phyloP scores from a whole-genome alignment of 805 yeast species.

The Candida oleophila region DNA sequence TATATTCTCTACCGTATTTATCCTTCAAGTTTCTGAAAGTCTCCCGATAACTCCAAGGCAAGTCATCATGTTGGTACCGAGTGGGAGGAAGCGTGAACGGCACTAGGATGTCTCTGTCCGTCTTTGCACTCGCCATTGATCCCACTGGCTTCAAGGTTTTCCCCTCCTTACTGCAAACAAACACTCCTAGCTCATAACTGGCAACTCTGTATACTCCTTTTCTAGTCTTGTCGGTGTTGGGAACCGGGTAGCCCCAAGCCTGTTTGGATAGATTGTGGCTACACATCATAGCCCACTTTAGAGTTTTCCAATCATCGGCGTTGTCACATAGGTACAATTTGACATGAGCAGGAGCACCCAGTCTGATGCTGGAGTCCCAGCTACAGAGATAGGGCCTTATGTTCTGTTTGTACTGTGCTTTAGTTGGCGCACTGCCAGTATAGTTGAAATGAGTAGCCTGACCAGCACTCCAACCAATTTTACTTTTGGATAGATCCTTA shows the following conservation, averaged over 20 bases:
- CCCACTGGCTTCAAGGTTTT: conserved; percentile 11
- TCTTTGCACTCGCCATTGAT: conserved; percentile 18
- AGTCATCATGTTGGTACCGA: conserved; percentile 37
- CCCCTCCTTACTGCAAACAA: conserved; percentile 16
- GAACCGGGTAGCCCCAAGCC: conserved; percentile 68
- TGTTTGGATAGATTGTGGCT: conserved; percentile 73
- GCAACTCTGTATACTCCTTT: conserved; percentile 22
- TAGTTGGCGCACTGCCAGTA: conserved; percentile 17
- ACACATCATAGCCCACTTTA: conserved; percentile 71
- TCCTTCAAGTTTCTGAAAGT: conserved; percentile 21
- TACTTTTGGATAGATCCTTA: conserved; percentile 35
- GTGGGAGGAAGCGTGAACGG: conserved; percentile 57
- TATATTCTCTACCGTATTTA: conserved; percentile 19
- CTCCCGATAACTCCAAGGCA: conserved; percentile 46
- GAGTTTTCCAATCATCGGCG: conserved; percentile 45
- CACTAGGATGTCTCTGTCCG: conserved; percentile 39
- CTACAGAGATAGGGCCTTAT: conserved; percentile 42
- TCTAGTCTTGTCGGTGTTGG: conserved; percentile 10
- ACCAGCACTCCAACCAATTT: conserved; percentile 50
- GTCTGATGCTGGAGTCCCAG: conserved; percentile 39
- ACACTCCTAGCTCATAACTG: conserved; percentile 41
- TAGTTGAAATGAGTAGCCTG: conserved; percentile 48
- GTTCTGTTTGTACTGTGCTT: conserved; percentile 39
- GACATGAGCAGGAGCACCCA: conserved; percentile 58
- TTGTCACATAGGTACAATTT: conserved; percentile 62